A percentile compares a stretch with the other conserved stretches of the same genome.
Evolutionary conservation across 768 basidiomycete genomes (phyloP).

Genomic region (Pisolithus albus): DNA sequence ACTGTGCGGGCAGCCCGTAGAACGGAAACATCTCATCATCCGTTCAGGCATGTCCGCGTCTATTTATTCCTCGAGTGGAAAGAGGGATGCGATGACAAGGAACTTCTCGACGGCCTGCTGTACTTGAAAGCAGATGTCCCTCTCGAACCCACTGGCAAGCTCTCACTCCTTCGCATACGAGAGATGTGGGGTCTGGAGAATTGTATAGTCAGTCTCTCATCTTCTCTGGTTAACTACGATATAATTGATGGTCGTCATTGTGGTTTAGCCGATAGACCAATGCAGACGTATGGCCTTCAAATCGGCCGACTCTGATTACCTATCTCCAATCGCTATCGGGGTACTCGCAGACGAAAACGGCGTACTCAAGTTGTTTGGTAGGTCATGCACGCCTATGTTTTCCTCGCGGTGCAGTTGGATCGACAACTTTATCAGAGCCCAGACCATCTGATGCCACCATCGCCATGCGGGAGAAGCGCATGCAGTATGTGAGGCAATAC

Average conservation of each 20-base stretch:
- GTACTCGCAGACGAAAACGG: slow-evolving; percentile 22
- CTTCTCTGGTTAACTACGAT: too few relatives aligned
- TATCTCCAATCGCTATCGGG: slow-evolving; percentile 21
- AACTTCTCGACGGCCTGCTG: slow-evolving; percentile 20
- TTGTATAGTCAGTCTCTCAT: slow-evolving; percentile 15
- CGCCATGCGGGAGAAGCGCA: slow-evolving; percentile 17
- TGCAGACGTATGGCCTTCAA: slow-evolving; percentile 15
- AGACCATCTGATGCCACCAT: slow-evolving; percentile 18
- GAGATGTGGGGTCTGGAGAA: slow-evolving; percentile 19
- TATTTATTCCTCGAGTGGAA: slow-evolving; percentile 26
- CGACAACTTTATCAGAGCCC: slow-evolving; percentile 16
- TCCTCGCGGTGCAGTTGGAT: neutral
- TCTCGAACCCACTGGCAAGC: slow-evolving; percentile 17
- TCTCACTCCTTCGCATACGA: slow-evolving; percentile 12
- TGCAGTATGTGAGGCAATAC: slow-evolving; percentile 17
- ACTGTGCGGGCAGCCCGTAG: neutral
- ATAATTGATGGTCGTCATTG: neutral
- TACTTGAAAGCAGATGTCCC: slow-evolving; percentile 23
- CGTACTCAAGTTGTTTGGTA: slow-evolving; percentile 23
- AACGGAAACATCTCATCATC: neutral
- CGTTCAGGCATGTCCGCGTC: slow-evolving; percentile 24
- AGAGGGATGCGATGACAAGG: slow-evolving; percentile 23
- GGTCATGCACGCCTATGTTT: neutral
- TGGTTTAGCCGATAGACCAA: slow-evolving; percentile 16
- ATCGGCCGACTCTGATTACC: slow-evolving; percentile 15